Evolutionary conservation across 2,329 filamentous ascomycete genomes (phyloP), one percentile per base, ranked within the genome.

Genomic region (Diaporthe sp.): DNA sequence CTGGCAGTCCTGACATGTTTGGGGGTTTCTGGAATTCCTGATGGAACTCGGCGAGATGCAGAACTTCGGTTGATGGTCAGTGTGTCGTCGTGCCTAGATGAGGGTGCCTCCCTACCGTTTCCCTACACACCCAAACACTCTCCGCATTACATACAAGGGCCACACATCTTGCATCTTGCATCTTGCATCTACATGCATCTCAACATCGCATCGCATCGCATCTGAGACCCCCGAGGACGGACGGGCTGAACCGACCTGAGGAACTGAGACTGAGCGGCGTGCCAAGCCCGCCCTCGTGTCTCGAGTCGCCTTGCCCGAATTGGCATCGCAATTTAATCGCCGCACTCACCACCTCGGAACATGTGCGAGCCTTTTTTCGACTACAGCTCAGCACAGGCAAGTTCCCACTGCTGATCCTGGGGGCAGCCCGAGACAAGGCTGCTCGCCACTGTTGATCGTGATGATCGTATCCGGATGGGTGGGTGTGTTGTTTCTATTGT

Each of bases 321-420:
- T 39, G 65, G 65, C 65, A 55, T 42, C 65, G 65, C 34, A 69
- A 69, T 69, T 69, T 69, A 69, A 68, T 55, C 46, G 49, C n/a
- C 65, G 49, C 65, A 28, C 46, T 55, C 65, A 42, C 49, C 65
- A 53, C 65, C 49, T 69, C 65, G 65, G 65, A 69, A 69, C 65
- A 69, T 69, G 65, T 25, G 49, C 65, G 65, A 69, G 49, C 31
- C 4, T 22, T 19, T 17, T 44, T 28, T 34, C 34, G 34, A 34
- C 34, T 34, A 34, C 34, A 34, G 34, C 34, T 34, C 34, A 34
- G 34, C 7, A 25, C 25, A 5, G 28, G 25, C n/a, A 34, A 5
- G 44, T 34, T 49, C 19, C 44, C 31, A 22, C 46, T 53, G 65
- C 46, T 68, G 65, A 68, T 68, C 65, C 22, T 68, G n/a, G 62